Conservation (phyloP, 371 early-diverging fungal genomes). For the Actinomucor elegans region DNA sequence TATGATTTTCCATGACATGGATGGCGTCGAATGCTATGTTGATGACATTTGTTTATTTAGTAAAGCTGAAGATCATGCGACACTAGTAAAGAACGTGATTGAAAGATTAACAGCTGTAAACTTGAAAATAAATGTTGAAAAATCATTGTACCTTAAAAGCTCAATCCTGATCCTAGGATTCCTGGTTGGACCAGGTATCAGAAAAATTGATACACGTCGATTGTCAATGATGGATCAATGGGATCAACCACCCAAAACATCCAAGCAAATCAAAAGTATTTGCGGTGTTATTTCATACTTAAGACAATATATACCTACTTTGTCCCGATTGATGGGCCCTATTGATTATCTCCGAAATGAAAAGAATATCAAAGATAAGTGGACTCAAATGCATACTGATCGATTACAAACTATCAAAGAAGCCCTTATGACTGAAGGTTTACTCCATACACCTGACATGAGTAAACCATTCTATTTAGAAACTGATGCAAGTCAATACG, state of each 20-base stretch:
- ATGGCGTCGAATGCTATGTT: neutral
- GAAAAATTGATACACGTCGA: slow-evolving; percentile 8
- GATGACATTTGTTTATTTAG: slow-evolving; percentile 2
- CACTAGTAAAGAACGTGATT: slow-evolving; percentile 8
- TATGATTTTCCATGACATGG: neutral
- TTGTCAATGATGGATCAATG: slow-evolving; percentile 10
- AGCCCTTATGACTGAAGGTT: neutral
- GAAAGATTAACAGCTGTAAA: slow-evolving; percentile 6
- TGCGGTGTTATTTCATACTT: slow-evolving; percentile 22
- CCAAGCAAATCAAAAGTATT: slow-evolving; percentile 17
- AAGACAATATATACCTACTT: slow-evolving; percentile 3
- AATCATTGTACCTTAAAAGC: slow-evolving; percentile 3
- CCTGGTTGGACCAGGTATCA: neutral
- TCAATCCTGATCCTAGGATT: slow-evolving; percentile 14
- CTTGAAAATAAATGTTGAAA: slow-evolving; percentile 16
- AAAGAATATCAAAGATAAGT: neutral
- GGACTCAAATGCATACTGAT: neutral
- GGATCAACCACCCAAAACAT: slow-evolving; percentile 3
- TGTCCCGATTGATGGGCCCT: neutral
- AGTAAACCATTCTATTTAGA: slow-evolving; percentile 21
- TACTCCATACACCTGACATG: slow-evolving; percentile 17
- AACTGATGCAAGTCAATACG: slow-evolving; percentile 25
- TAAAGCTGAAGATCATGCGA: slow-evolving; percentile 2
- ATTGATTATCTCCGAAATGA: slow-evolving; percentile 1
- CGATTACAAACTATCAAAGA: neutral